phyloP scores from a whole-genome alignment of 2,329 filamentous ascomycete species.

The Periconia sp. region DNA sequence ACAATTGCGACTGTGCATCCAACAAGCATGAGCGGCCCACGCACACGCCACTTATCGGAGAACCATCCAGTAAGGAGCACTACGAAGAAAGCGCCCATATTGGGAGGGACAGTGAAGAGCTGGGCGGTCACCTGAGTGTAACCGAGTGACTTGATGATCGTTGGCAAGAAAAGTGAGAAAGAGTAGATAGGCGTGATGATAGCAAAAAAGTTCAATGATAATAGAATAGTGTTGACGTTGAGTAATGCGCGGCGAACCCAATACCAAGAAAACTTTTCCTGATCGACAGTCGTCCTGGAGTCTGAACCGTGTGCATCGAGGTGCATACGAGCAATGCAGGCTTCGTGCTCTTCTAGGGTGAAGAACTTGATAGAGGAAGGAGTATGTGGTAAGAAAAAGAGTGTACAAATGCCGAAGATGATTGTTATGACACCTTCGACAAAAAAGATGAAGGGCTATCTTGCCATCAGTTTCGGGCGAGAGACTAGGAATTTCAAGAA shows the following conservation, averaged over 20 bases:
- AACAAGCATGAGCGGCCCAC: constrained; percentile 58
- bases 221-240: constrained; percentile 47
- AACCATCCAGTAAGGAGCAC: constrained; percentile 48
- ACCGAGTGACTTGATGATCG: constrained; percentile 46
- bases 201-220: constrained; percentile 43
- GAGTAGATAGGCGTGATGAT: constrained; percentile 55
- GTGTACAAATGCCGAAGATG: constrained; percentile 51
- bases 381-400: constrained; percentile 60
- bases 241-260: constrained; percentile 45
- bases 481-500: background rate
- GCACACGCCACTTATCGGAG: constrained; percentile 50
- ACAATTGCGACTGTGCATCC: constrained; percentile 52
- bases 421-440: constrained; percentile 39
- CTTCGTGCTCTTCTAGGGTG: constrained; percentile 32
- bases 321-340: constrained; percentile 32
- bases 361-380: constrained; percentile 42
- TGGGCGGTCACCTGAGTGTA: constrained; percentile 48
- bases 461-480: background rate
- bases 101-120: constrained; percentile 46
- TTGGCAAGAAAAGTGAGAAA: constrained; percentile 49
- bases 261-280: constrained; percentile 50
- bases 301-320: constrained; percentile 34
- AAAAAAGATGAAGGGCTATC: constrained; percentile 41
- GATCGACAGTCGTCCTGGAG: constrained; percentile 33
- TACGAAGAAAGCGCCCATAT: constrained; percentile 51